Base-by-base conservation (phyloP, 805 yeast genomes). In the Kodamaea kaohsiungensis region DNA sequence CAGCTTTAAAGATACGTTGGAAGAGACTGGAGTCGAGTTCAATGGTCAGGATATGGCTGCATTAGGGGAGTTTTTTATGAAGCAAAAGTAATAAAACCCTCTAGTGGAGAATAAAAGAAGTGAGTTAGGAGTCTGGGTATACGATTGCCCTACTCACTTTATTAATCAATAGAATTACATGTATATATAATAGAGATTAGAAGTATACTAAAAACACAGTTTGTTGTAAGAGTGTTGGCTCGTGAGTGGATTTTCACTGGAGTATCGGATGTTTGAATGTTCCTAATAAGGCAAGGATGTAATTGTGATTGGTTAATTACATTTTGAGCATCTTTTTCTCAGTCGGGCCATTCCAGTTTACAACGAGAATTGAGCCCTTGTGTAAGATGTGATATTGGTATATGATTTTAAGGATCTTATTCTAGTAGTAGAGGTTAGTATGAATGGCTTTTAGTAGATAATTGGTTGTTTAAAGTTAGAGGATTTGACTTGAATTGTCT, bases 31-130 rank as follows among this genome's bases (percentile, higher is more conserved):
- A 17, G 62, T 74, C 45, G 58, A 64, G 51, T 59, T 74, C 48
- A 58, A 67, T 18, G 72, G 69, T 3, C 68, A 66, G 48, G 78
- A 75, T 54, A 59, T 73, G 55, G 61, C 60, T 46, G 67, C 65
- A 48, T 63, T 71, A 49, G 67, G 68, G 62, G 60, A 64, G 43
- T 56, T 63, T 51, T 65, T 60, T 46, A 53, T 55, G 51, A 51
- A 46, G 35, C 53, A 50, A 35, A 49, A 57, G 48, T 49, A 54
- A 18, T 13, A 18, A 22, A 22, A 22, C 6, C 25, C 6, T 6
- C 25, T 3, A n/a, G n/a, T n/a, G 27, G 25, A 18, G 46, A 17
- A 25, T 22, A 22, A 43, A 43, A 22, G n/a, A 25, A 43, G 46
- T 43, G 46, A 7, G 9, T 4, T 8, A 39, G 25, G 6, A 4